These are phyloP conservation scores for Oryza australiensis DNA, from an alignment of 176 grass and related monocot species.

Conservation along the genomic window DNA sequence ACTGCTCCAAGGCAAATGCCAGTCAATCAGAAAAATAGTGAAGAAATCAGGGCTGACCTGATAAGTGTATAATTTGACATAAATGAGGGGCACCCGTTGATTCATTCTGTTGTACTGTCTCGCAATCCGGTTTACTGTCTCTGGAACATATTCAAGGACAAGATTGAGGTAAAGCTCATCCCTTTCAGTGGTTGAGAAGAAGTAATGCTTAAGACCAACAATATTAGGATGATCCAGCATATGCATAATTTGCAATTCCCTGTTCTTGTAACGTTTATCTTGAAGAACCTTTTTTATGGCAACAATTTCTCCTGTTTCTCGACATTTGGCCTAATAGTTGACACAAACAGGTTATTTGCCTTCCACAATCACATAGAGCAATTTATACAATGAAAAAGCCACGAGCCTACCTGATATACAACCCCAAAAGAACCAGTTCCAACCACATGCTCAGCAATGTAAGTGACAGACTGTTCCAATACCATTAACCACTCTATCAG, in stretches of 20 bases:
- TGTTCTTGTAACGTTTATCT: slow-evolving; percentile 98
- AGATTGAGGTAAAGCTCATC: slow-evolving; percentile 94
- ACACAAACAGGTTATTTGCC: slow-evolving; percentile 27
- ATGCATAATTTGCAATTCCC: slow-evolving; percentile 94
- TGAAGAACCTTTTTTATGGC: slow-evolving; percentile 99
- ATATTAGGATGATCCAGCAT: slow-evolving; percentile 99
- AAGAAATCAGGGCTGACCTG: slow-evolving; percentile 55
- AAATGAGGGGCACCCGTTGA: slow-evolving; percentile 85
- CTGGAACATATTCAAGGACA: slow-evolving; percentile 90
- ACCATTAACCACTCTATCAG: slow-evolving; percentile 35
- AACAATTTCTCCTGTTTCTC: slow-evolving; percentile 92
- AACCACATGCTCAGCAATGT: slow-evolving; percentile 92
- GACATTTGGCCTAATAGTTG: slow-evolving; percentile 81
- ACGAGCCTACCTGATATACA: slow-evolving; percentile 76
- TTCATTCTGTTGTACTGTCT: slow-evolving; percentile 82
- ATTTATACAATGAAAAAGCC: slow-evolving; percentile 18
- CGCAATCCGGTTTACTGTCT: slow-evolving; percentile 81
- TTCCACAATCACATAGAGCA: neutral
- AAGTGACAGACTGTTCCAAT: slow-evolving; percentile 69
- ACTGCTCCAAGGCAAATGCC: neutral
- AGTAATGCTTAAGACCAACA: slow-evolving; percentile 88
- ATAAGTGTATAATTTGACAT: slow-evolving; percentile 90
- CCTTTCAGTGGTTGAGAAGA: slow-evolving; percentile 87
- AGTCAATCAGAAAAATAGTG: neutral
- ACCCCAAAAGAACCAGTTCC: slow-evolving; percentile 96